Conservation (phyloP, 495 filamentous ascomycete genomes). For the Talaromyces ruber region DNA sequence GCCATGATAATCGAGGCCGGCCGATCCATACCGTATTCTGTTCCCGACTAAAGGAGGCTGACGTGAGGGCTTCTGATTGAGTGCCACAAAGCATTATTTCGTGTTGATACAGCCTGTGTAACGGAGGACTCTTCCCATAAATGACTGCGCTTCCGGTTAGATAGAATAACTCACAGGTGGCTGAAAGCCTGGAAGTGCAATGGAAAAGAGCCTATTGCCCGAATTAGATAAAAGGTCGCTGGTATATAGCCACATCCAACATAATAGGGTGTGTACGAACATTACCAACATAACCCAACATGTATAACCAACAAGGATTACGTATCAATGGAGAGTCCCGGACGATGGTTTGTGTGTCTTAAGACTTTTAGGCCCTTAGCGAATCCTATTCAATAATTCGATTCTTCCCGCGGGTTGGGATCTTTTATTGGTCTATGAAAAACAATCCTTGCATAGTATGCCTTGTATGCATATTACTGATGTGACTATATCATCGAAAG, state of each 20-base stretch:
- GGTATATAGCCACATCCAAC: background rate
- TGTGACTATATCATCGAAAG: background rate
- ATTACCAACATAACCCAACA: too few species aligned
- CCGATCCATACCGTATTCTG: background rate
- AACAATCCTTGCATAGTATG: background rate
- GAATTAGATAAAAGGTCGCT: background rate
- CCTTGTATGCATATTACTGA: background rate
- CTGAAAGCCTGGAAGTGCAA: background rate
- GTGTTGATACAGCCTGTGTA: background rate
- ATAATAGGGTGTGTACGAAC: background rate
- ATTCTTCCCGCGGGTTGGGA: background rate
- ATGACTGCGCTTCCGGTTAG: background rate
- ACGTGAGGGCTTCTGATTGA: background rate
- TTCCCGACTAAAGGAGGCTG: background rate
- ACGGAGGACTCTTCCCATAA: background rate
- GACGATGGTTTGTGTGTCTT: too few species aligned
- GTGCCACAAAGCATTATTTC: background rate
- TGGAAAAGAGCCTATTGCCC: background rate
- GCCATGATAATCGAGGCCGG: background rate
- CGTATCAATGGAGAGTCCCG: background rate
- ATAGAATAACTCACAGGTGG: background rate
- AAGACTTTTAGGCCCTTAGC: too few species aligned
- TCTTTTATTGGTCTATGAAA: background rate
- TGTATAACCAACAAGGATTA: background rate
- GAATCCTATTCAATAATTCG: background rate